Percentiles rank a stretch among this genome's conserved stretches.
These are phyloP conservation scores for Centella asiatica DNA, from an alignment of 129 eudicot species.

Conservation along the genomic window DNA sequence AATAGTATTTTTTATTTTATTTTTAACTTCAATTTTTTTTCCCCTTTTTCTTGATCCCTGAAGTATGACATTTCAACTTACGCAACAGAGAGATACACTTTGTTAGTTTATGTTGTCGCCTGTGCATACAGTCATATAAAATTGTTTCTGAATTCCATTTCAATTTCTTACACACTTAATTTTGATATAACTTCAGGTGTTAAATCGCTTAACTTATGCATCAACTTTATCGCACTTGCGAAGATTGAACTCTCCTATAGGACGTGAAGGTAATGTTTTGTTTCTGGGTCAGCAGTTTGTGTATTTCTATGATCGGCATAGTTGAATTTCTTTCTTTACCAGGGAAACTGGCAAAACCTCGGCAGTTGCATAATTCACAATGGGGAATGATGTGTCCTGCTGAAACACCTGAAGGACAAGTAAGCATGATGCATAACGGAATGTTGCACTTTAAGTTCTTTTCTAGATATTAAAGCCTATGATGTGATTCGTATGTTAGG, in stretches of 20 bases:
- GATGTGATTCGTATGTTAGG: constrained; percentile 14
- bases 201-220: constrained; percentile 66
- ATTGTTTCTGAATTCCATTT: too few species aligned
- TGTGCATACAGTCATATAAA: too few species aligned
- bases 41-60: too few species aligned
- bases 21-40: too few species aligned
- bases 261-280: constrained; percentile 45
- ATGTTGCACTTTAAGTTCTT: too few species aligned
- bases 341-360: constrained; percentile 72
- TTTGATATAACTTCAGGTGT: constrained; percentile 36
- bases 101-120: too few species aligned
- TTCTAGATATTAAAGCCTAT: neutral
- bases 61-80: too few species aligned
- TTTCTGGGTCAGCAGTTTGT: neutral
- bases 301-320: neutral
- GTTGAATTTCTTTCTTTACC: neutral
- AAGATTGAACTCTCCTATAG: constrained; percentile 66
- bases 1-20: neutral
- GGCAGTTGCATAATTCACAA: constrained; percentile 73
- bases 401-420: constrained; percentile 85
- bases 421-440: neutral
- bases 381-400: constrained; percentile 89
- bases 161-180: too few species aligned
- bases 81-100: too few species aligned
- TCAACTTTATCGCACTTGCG: constrained; percentile 71